Evolutionary conservation across 495 filamentous ascomycete species (phyloP), one percentile per base, ranked within the genome.

Genomic region (Aspergillus indologenus): DNA sequence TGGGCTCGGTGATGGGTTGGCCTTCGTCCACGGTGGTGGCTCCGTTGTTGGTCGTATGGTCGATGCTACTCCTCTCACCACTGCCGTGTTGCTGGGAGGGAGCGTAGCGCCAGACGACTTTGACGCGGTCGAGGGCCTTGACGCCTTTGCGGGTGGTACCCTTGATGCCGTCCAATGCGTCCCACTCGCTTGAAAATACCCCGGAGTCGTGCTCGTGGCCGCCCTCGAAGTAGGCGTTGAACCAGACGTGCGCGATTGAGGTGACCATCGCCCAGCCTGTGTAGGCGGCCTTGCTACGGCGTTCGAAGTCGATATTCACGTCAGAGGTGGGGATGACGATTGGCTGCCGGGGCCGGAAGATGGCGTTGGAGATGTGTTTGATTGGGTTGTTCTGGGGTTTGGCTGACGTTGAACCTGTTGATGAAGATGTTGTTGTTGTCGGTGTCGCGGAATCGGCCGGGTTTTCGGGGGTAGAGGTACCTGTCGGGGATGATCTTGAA

Each of bases 161-260:
- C 68, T 95, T 96, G 60, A 90, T 83, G 0, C 87, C 87, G 65
- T 90, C 87, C 74, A 90, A 82, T 0, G 72, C 77, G 4, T 87
- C 85, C 85, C 85, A 90, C 3, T 78, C 73, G 9, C 81, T 81
- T 54, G 87, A 83, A 65, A 89, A 88, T 21, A 87, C 79, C 23
- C 85, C 85, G 0, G 78, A 79, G 53, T 76, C 70, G 45, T 76
- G 63, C 62, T 91, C 84, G 17, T 89, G 79, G 60, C 86, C 82
- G 14, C 91, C 92, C 74, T 98, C 94, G 61, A 97, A 97, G 74
- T 86, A 97, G 2, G 87, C 75, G 65, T 98, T 98, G 75, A 96
- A 96, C 94, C 94, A 98, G 29, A 96, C 89, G 58, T 97, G 92
- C 1, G 92, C 91, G 40, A 97, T 87, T 0, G 91, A 86, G 5